phyloP scores from a whole-genome alignment of 2,329 filamentous ascomycete genomes.

The Fusarium solani-melongenae region DNA sequence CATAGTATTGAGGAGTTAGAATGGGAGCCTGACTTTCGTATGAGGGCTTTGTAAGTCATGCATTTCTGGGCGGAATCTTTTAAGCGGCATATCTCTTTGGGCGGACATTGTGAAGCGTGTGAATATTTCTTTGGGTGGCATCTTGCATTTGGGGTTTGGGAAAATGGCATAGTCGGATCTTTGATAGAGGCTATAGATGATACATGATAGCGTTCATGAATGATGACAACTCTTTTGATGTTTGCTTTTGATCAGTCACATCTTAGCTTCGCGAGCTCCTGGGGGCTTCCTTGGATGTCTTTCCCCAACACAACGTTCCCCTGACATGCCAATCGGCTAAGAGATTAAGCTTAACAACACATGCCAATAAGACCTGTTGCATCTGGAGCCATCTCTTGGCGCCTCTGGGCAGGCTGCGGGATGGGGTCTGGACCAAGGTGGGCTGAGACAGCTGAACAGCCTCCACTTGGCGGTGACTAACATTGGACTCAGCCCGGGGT shows the following conservation, averaged over 20 bases:
- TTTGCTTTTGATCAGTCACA: neutral
- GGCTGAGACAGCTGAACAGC: neutral
- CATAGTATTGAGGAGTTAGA: conserved; percentile 36
- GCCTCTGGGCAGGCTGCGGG: neutral
- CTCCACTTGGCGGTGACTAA: neutral
- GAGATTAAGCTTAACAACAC: neutral
- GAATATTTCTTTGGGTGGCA: neutral
- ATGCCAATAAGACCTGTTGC: neutral
- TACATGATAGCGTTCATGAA: neutral
- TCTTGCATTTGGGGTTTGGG: neutral
- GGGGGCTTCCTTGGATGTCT: neutral
- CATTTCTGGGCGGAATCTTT: neutral
- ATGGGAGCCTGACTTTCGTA: conserved; percentile 33
- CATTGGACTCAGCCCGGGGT: neutral
- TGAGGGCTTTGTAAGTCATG: neutral
- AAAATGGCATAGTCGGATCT: neutral
- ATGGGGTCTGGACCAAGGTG: neutral
- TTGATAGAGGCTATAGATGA: neutral
- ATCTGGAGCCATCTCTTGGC: neutral
- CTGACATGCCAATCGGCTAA: neutral
- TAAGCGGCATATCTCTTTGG: neutral
- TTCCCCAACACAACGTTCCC: neutral
- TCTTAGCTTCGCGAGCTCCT: neutral
- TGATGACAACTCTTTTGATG: neutral
- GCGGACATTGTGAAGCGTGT: neutral